phyloP scores from a whole-genome alignment of 208 protist genomes.

The Strigomonas culicis region DNA sequence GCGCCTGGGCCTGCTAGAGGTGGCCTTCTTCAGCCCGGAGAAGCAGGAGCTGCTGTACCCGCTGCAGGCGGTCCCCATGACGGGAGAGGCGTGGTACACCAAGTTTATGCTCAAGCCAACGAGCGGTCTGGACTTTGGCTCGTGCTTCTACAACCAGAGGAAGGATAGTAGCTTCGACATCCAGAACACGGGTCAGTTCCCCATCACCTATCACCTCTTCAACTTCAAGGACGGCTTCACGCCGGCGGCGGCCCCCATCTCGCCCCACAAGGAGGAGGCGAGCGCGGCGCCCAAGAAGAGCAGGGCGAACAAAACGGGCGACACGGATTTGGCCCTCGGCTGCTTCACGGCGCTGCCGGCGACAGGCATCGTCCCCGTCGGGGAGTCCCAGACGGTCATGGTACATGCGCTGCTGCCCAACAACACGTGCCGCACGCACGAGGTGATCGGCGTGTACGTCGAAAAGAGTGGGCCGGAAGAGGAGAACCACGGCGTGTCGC shows the following conservation, averaged over 20 bases:
- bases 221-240: conserved; percentile 55
- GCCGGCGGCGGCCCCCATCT: neutral
- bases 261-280: neutral
- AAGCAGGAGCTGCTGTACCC: conserved; percentile 83
- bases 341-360: conserved; percentile 72
- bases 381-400: conserved; percentile 44
- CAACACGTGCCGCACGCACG: conserved; percentile 36
- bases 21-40: conserved; percentile 77
- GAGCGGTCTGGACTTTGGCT: conserved; percentile 94
- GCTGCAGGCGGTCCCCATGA: conserved; percentile 73
- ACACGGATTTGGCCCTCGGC: conserved; percentile 56
- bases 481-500: conserved; percentile 63
- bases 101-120: conserved; percentile 86
- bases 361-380: conserved; percentile 61
- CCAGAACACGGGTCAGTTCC: conserved; percentile 86
- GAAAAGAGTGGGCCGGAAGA: conserved; percentile 80
- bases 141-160: conserved; percentile 83
- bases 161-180: conserved; percentile 86
- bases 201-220: conserved; percentile 75
- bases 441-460: conserved; percentile 90
- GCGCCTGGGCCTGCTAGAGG: conserved; percentile 75
- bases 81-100: conserved; percentile 88
- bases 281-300: conserved; percentile 18
- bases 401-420: conserved; percentile 78
- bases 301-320: conserved; percentile 19